Conservation (phyloP, 148 eudicot genomes). For the Vaccinium vitisidaea region DNA sequence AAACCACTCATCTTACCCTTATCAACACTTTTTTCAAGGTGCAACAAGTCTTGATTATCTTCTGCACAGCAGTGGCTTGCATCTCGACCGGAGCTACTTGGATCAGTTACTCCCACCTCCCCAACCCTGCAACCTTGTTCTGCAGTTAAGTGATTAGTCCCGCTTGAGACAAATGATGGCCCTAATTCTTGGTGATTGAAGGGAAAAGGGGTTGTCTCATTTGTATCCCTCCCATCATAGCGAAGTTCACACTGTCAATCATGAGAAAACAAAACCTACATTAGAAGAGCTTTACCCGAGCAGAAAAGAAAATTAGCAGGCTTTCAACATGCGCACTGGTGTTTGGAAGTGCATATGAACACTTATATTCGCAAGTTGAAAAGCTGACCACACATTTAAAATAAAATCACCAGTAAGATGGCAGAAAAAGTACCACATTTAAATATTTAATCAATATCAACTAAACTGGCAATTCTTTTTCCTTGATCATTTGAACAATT, state of each 20-base stretch:
- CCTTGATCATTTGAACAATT: neutral
- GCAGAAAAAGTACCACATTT: neutral
- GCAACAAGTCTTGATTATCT: constrained; percentile 15
- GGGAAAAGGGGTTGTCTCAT: constrained; percentile 9
- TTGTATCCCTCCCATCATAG: constrained; percentile 20
- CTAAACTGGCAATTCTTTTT: neutral
- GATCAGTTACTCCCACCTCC: constrained; percentile 21
- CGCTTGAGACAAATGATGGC: constrained; percentile 22
- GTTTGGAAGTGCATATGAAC: neutral
- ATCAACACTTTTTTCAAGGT: constrained; percentile 17
- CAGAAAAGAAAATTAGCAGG: constrained; percentile 1
- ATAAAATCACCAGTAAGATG: neutral
- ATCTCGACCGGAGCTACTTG: constrained; percentile 11
- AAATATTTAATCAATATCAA: neutral
- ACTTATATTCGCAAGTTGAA: neutral
- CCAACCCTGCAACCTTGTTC: constrained; percentile 27
- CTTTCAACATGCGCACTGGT: neutral
- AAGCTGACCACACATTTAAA: neutral
- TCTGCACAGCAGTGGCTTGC: constrained; percentile 13
- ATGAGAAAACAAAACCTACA: constrained; percentile 13
- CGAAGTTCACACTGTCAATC: constrained; percentile 30
- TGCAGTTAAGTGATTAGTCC: constrained; percentile 15
- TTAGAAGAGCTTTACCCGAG: neutral
- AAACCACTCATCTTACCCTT: constrained; percentile 8
- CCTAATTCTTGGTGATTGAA: constrained; percentile 17